Evolutionary conservation across 1,284 basidiomycete species (phyloP), one percentile per base, ranked within the genome.

Genomic region (Irpex sp.): DNA sequence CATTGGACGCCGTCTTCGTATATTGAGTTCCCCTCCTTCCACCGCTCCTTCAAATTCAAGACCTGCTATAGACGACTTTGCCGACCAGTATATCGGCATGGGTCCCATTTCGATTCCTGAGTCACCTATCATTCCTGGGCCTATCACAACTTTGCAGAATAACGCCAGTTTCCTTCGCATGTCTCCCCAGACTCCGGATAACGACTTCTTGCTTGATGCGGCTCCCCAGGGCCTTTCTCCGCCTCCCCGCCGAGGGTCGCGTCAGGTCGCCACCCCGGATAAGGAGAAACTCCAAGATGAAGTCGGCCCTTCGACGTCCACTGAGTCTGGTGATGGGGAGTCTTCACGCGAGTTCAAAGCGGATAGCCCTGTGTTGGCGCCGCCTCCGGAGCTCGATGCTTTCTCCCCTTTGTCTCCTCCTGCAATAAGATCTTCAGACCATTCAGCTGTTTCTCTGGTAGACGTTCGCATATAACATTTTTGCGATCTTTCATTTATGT

Each of bases 141-240:
- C 81, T 60, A 87, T 87, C 61, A 73, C 73, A 35, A 80, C 77
- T 59, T 69, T 78, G 56, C 82, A 80, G 67, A 79, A 84, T 58
- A 82, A 87, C 64, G 78, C 81, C 21, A 82, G 80, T 68, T 88
- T 88, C 66, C 74, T 87, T 35, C 77, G 81, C 61, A 74, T 83
- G 59, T 70, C 77, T 33, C 77, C 81, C 10, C 80, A 83, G 0
- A 72, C 77, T 14, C 74, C 78, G 58, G 33, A 49, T 19, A 35
- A 54, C 51, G 18, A 33, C 35, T 59, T 51, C n/a, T 18, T 53
- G n/a, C 49, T 56, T 9, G 59, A 39, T 9, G 55, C 45, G 16
- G 47, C 33, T 71, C 67, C 67, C 51, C 69, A 72, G 9, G 82
- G 83, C 23, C 72, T 87, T 36, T 82, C 82, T 8, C 85, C 85